phyloP scores from a whole-genome alignment of 2,329 filamentous ascomycete genomes.

The Simplicillium aogashimaense region DNA sequence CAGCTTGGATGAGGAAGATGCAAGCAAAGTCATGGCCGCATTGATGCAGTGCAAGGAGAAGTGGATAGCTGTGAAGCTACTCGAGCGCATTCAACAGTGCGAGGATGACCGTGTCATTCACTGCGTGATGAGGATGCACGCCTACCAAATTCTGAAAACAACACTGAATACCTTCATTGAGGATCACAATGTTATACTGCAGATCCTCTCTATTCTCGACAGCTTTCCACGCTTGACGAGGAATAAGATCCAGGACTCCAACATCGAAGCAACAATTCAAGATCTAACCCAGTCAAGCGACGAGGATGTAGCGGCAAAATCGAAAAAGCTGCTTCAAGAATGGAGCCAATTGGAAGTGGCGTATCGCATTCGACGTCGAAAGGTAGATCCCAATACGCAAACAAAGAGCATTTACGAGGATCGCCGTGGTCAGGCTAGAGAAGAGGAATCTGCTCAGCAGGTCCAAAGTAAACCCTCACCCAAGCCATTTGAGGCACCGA shows the following conservation, averaged over 20 bases:
- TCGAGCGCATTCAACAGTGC: constrained; percentile 78
- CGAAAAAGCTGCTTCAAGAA: constrained; percentile 62
- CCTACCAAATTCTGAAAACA: constrained; percentile 88
- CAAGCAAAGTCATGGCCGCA: constrained; percentile 91
- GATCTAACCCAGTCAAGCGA: constrained; percentile 59
- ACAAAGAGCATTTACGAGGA: constrained; percentile 49
- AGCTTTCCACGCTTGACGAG: constrained; percentile 82
- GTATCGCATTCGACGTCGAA: constrained; percentile 88
- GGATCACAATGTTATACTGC: constrained; percentile 82
- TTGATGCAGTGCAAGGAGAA: constrained; percentile 98
- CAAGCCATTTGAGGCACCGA: constrained; percentile 41
- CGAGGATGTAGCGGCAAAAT: constrained; percentile 62
- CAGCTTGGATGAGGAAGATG: constrained; percentile 69
- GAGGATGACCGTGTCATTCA: constrained; percentile 81
- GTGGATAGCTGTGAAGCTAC: constrained; percentile 94
- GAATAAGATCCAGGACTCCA: constrained; percentile 95
- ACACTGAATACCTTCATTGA: constrained; percentile 76
- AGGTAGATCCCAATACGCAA: constrained; percentile 60
- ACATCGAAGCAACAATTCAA: constrained; percentile 77
- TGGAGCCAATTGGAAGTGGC: constrained; percentile 87
- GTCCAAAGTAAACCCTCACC: constrained; percentile 30
- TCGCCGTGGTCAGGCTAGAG: constrained; percentile 43
- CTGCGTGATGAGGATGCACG: constrained; percentile 90
- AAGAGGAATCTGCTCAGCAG: constrained; percentile 26
- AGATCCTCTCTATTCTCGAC: constrained; percentile 82